A percentile compares a stretch with the other conserved stretches of the same genome.
Conservation (phyloP, 2,329 filamentous ascomycete genomes). For the Aspergillus alliaceus region DNA sequence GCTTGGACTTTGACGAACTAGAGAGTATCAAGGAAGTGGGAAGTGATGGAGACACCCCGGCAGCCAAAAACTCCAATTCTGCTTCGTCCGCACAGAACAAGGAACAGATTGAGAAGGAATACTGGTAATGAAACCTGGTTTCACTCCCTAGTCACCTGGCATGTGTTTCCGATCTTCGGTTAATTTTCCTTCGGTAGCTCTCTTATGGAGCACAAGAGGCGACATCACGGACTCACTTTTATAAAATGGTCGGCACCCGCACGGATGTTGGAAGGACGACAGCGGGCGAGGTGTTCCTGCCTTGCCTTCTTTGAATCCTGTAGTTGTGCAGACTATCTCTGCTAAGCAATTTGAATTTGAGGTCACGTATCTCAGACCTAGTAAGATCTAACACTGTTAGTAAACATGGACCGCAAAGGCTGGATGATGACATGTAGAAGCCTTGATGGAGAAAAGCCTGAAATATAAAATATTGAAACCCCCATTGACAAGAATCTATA, state of each 20-base stretch:
- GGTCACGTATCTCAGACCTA: background rate
- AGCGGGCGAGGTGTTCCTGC: background rate
- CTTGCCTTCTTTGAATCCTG: too few relatives aligned
- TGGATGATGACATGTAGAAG: too few relatives aligned
- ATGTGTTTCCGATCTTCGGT: background rate
- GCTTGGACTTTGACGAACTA: slow-evolving; percentile 16
- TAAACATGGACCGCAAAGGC: background rate
- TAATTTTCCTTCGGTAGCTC: background rate
- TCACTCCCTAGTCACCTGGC: background rate
- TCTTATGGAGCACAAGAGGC: background rate
- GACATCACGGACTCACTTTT: background rate
- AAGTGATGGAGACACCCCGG: slow-evolving; percentile 2
- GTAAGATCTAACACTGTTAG: background rate
- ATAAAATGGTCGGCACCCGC: background rate
- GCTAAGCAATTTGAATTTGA: background rate
- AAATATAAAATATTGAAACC: background rate
- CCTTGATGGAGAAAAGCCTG: too few relatives aligned
- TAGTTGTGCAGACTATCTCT: background rate
- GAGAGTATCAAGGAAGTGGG: slow-evolving; percentile 23
- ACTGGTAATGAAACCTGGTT: slow-evolving; percentile 4
- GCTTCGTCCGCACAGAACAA: background rate
- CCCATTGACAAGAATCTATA: too few relatives aligned
- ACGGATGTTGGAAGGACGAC: background rate
- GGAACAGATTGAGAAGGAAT: slow-evolving; percentile 6
- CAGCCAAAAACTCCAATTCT: background rate